Evolutionary conservation across 2,329 filamentous ascomycete genomes (phyloP), one percentile per base, ranked within the genome.

Genomic region (Xylaria arbuscula): DNA sequence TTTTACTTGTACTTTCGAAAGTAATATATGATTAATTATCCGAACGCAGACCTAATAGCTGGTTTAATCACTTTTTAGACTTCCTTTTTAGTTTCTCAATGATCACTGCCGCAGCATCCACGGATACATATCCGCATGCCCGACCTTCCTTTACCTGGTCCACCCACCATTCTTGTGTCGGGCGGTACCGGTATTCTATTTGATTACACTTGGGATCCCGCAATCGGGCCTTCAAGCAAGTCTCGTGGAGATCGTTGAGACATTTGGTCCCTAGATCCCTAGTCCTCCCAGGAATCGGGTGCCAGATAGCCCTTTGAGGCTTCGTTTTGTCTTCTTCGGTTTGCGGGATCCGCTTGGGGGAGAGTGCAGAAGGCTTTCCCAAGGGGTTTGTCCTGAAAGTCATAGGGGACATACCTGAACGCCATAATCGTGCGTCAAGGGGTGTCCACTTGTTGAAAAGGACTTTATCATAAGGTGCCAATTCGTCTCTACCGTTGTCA

Each of bases 91-190:
- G 54, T 24, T n/a, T 65, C 1, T 55, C 64, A 1, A 72, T 51
- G 32, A 87, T 77, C 7, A 63, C 72, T 38, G 83, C 77, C 81
- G 83, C 88, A 2, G 75, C 66, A 38, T 77, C 77, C 5, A 89
- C 82, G 4, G 76, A 73, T 3, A 89, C 77, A 68, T 88, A 86
- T 60, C 83, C 82, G 63, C 80, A 86, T 0, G 81, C 83, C 22
- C 86, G 80, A 1, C 84, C 85, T 72, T 86, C 84, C 0, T 75
- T 74, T 28, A 79, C 72, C 69, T 86, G 84, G 45, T 83, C 78
- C 3, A 72, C 71, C 70, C 89, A 89, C 87, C 87, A 89, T 4
- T 83, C 77, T 67, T 79, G 67, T 1, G 87, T 89, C 9, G 84
- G 81, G 50, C 74, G 75, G 71, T 84, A 88, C 17, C 73, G 73